phyloP scores from a whole-genome alignment of 2,329 filamentous ascomycete species.

The Fusarium gaditjirri region DNA sequence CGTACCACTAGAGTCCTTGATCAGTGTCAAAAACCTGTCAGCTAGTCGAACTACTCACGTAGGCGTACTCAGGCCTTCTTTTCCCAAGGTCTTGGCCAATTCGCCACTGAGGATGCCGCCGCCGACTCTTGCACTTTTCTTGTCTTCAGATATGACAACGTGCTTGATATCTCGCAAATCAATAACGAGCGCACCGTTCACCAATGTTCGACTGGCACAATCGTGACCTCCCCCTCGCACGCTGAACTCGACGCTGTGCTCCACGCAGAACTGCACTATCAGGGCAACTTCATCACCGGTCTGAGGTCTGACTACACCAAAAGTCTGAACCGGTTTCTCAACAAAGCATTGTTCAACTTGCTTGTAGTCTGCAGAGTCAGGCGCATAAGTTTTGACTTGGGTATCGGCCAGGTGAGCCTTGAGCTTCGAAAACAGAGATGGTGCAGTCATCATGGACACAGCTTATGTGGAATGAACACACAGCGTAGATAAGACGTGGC shows the following conservation, averaged over 20 bases:
- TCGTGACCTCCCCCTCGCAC: constrained; percentile 20
- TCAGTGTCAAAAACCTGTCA: rapidly evolving
- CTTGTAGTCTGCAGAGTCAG: constrained; percentile 30
- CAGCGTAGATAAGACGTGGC: rapidly evolving
- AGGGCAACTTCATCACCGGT: background rate
- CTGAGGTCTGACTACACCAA: background rate
- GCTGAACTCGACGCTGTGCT: background rate
- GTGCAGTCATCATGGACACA: background rate
- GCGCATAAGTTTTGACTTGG: rapidly evolving
- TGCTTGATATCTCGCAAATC: constrained; percentile 31
- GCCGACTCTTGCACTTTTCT: background rate
- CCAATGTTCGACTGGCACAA: constrained; percentile 4
- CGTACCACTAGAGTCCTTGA: rapidly evolving
- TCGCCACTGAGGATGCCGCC: background rate
- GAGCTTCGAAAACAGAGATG: background rate
- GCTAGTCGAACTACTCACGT: background rate
- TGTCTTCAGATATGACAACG: background rate
- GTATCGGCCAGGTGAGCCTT: background rate
- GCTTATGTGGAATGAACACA: rapidly evolving
- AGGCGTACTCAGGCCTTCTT: background rate
- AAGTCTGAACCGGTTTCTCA: background rate
- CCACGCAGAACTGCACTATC: background rate
- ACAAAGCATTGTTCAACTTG: background rate
- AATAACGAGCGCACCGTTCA: background rate
- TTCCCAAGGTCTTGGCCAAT: background rate